Conservation (phyloP, 495 filamentous ascomycete species). For the Tuber borchii region DNA sequence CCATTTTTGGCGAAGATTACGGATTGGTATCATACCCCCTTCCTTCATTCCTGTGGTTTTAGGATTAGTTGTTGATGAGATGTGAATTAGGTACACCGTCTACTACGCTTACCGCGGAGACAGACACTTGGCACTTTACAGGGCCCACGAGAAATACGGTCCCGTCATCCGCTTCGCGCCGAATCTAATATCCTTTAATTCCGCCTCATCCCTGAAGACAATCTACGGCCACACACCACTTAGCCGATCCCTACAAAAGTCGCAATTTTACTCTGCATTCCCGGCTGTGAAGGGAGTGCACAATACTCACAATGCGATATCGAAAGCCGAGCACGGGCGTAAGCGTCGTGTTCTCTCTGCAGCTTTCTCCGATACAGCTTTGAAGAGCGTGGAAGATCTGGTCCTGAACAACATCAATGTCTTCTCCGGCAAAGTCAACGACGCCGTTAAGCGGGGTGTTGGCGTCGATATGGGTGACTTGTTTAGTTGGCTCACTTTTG, state of each 20-base stretch:
- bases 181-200: constrained; percentile 49
- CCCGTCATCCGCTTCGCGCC: constrained; percentile 49
- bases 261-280: constrained; percentile 52
- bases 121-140: constrained; percentile 27
- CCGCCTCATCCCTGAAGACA: constrained; percentile 49
- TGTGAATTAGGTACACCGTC: constrained; percentile 33
- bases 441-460: constrained; percentile 20
- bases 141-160: constrained; percentile 44
- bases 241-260: constrained; percentile 46
- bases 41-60: too few species aligned
- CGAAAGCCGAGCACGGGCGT: constrained; percentile 51
- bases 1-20: constrained; percentile 43
- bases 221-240: constrained; percentile 52
- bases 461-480: constrained; percentile 49
- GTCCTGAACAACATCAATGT: constrained; percentile 48
- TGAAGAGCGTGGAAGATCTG: constrained; percentile 52
- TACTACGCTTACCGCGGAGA: constrained; percentile 34
- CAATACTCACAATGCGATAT: constrained; percentile 54
- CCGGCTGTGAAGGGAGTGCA: constrained; percentile 53
- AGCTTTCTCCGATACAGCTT: constrained; percentile 51
- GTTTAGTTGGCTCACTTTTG: constrained; percentile 52
- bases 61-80: neutral
- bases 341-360: constrained; percentile 53
- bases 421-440: constrained; percentile 43
- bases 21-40: constrained; percentile 26